phyloP scores from a whole-genome alignment of 371 early-diverging fungal species.

The Apophysomyces trapeziformis region DNA sequence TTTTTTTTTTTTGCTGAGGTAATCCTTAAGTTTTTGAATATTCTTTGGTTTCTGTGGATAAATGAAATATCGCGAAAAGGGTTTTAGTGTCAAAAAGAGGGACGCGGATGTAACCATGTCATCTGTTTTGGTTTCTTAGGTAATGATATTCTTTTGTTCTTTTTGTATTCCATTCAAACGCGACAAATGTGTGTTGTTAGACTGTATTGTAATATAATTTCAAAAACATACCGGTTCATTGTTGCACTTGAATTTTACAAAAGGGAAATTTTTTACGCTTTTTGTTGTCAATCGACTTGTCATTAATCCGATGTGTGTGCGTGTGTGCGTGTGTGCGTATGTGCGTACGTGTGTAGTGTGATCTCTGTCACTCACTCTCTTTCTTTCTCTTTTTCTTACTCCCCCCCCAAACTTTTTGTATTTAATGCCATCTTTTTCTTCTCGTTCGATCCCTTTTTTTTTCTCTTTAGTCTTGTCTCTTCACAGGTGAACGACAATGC shows the following conservation, averaged over 20 bases:
- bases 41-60: neutral
- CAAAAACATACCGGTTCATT: conserved; percentile 8
- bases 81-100: no score
- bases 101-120: conserved; percentile 2
- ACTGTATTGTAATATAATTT: neutral
- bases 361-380: neutral
- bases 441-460: neutral
- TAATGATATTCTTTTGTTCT: neutral
- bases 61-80: neutral
- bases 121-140: conserved; percentile 2
- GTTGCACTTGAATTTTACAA: conserved; percentile 2
- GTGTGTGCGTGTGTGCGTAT: no score
- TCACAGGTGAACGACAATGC: neutral
- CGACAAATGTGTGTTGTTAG: conserved; percentile 5
- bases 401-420: neutral
- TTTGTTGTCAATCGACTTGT: conserved; percentile 3
- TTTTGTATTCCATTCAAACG: neutral
- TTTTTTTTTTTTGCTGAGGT: neutral
- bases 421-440: conserved; percentile 2
- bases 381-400: neutral
- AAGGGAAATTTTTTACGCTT: conserved; percentile 12
- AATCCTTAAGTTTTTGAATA: conserved; percentile 4
- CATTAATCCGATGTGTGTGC: no score
- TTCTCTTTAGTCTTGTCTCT: neutral
- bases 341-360: neutral